These are phyloP conservation scores for Parmales sp. DNA, from an alignment of 108 stramenopile genomes.

Conservation along the genomic window DNA sequence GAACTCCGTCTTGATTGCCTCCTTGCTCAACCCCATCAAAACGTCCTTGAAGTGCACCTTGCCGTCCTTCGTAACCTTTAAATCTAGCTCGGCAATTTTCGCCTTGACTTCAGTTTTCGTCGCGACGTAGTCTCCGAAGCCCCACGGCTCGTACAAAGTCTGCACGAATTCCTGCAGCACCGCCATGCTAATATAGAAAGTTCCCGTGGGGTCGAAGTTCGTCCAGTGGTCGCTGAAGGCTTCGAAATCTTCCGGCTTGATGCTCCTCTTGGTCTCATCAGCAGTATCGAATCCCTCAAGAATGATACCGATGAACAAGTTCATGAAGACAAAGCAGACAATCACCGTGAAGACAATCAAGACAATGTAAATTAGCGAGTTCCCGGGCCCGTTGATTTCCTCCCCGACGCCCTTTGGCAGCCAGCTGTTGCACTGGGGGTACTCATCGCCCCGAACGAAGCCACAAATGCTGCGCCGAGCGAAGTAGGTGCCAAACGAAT, in stretches of 20 bases:
- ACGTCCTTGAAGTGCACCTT: constrained; percentile 11
- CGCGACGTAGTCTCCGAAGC: constrained; percentile 16
- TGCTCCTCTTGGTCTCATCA: constrained; percentile 28
- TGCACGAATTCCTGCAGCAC: constrained; percentile 20
- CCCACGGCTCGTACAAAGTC: constrained; percentile 26
- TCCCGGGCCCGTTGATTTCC: constrained; percentile 3
- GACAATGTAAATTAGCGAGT: constrained; percentile 15
- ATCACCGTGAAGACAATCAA: constrained; percentile 39
- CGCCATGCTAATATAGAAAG: constrained; percentile 20
- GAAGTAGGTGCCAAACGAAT: constrained; percentile 18
- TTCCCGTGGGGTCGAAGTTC: constrained; percentile 24
- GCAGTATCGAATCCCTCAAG: constrained; percentile 39
- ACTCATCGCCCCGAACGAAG: constrained; percentile 15
- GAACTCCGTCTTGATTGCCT: not conserved
- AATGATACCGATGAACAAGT: constrained; percentile 48
- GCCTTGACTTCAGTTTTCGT: not conserved
- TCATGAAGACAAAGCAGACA: constrained; percentile 40
- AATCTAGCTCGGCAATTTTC: not conserved
- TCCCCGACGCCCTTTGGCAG: constrained; percentile 18
- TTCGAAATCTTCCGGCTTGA: constrained; percentile 21
- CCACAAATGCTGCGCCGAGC: constrained; percentile 38
- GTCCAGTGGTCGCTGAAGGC: constrained; percentile 25
- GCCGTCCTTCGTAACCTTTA: not conserved
- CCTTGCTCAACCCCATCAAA: constrained; percentile 5
- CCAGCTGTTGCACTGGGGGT: constrained; percentile 23